Conservation (phyloP, 768 basidiomycete genomes). For the Lanmaoa rubissima region DNA sequence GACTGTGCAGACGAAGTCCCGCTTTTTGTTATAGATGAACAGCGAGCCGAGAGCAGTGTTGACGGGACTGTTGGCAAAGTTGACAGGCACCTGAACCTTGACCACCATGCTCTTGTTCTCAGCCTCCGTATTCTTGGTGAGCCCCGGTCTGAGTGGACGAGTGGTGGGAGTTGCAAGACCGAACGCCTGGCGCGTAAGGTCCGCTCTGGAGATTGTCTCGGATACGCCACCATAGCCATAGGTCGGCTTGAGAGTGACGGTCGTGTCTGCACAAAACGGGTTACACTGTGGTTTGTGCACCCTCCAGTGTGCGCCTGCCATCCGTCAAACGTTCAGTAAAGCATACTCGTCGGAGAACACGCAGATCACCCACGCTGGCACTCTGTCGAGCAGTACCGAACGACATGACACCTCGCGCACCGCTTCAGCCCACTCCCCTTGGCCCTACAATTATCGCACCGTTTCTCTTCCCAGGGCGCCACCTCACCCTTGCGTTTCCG, state of each 20-base stretch:
- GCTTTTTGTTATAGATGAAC: conserved; percentile 52
- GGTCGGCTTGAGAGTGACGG: conserved; percentile 46
- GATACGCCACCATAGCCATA: conserved; percentile 37
- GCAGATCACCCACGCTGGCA: conserved; percentile 48
- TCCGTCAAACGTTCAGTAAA: neutral
- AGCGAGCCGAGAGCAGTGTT: conserved; percentile 25
- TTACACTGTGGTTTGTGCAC: conserved; percentile 47
- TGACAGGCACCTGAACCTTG: conserved; percentile 52
- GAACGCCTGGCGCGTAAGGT: conserved; percentile 29
- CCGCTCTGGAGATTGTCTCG: conserved; percentile 26
- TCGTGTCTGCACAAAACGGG: conserved; percentile 42
- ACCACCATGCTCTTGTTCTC: conserved; percentile 45
- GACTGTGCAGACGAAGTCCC: conserved; percentile 50
- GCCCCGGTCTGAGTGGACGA: conserved; percentile 16
- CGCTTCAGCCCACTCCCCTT: conserved; percentile 36
- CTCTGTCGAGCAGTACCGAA: conserved; percentile 50
- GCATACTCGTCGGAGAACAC: neutral
- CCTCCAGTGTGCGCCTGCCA: conserved; percentile 46
- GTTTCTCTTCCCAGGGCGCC: conserved; percentile 41
- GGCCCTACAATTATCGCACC: conserved; percentile 40
- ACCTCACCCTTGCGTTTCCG: conserved; percentile 44
- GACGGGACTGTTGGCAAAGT: neutral
- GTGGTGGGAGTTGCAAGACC: conserved; percentile 28
- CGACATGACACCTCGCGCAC: conserved; percentile 45
- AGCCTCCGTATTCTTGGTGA: conserved; percentile 21